phyloP scores from a whole-genome alignment of 192 early-diverging fungal genomes.

The Backusella morwellensis region DNA sequence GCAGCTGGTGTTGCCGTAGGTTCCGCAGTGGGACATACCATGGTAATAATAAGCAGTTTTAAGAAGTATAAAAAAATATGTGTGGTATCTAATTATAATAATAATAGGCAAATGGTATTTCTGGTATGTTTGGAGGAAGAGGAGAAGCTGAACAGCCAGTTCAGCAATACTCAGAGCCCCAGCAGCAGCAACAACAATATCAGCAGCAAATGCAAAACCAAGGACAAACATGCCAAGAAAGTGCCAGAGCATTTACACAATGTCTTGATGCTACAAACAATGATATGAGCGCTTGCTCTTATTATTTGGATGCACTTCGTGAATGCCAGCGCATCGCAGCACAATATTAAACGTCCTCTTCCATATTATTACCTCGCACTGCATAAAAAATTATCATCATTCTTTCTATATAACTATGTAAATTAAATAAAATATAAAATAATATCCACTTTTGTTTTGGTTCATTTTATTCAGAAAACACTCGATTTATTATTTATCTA shows the following conservation, averaged over 20 bases:
- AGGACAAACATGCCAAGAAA: constrained; percentile 56
- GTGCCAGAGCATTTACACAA: constrained; percentile 79
- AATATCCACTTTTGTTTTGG: neutral
- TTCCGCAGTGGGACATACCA: constrained; percentile 68
- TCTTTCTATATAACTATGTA: neutral
- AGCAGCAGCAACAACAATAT: constrained; percentile 25
- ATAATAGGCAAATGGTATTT: constrained; percentile 14
- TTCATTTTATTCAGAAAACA: neutral
- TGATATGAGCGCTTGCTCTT: constrained; percentile 82
- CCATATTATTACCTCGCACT: neutral
- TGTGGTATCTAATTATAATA: neutral
- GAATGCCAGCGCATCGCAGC: constrained; percentile 68
- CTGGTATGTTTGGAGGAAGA: constrained; percentile 24
- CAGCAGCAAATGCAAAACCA: constrained; percentile 18
- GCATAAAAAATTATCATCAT: neutral
- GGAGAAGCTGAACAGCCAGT: constrained; percentile 27
- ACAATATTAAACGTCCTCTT: constrained; percentile 27
- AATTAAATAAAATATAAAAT: neutral
- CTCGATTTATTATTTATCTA: constrained; percentile 5
- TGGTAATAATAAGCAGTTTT: constrained; percentile 29
- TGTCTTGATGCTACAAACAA: constrained; percentile 84
- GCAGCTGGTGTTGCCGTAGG: constrained; percentile 93
- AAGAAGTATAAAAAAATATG: too few species aligned
- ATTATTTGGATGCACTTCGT: constrained; percentile 90
- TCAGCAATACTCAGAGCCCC: constrained; percentile 20